Base-by-base conservation (phyloP, 805 yeast genomes). In the Kodamaea sagamina region DNA sequence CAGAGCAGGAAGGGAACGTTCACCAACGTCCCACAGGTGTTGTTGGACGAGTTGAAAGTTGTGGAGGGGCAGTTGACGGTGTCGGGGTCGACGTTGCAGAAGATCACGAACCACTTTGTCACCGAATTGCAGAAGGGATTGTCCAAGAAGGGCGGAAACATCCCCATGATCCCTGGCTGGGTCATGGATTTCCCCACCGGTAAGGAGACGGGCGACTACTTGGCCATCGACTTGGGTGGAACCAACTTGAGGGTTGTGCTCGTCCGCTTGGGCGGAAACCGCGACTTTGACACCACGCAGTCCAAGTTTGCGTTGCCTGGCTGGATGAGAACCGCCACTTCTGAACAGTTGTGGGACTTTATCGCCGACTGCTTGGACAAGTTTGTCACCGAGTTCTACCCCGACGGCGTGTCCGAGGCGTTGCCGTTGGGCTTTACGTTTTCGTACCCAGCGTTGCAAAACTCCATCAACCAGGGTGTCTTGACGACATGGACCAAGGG, bases 401-500 rank as follows among this genome's bases (percentile, higher is more conserved):
- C 92, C 54, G 74, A 82, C 31, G 93, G 92, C 47, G 75, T 77
- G 36, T 70, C 71, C 4, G 65, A 61, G 28, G 68, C 75, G 16
- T 67, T 68, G 18, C 72, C 78, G 35, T 76, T 92, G 58, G 98
- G 99, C 38, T 92, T 92, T 79, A 92, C 98, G 28, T 92, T 92
- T 73, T 84, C 95, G 10, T 92, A 84, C 73, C 97, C 98, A 15
- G 86, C 87, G 32, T 72, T 85, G 32, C 99, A 92, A 70, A 64
- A 72, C 53, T 85, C 86, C 47, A 88, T 92, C 65, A 85, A 88
- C 73, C 74, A 78, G 54, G 99, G 98, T 65, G 62, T 85, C 43
- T 78, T 92, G 61, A 96, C 89, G 75, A 79, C 92, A 67, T 92
- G 98, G 98, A 92, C 98, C 50, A 92, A 92, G 73, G 99, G 98